phyloP scores from a whole-genome alignment of 192 early-diverging fungal genomes.

The Coemansia sp. region DNA sequence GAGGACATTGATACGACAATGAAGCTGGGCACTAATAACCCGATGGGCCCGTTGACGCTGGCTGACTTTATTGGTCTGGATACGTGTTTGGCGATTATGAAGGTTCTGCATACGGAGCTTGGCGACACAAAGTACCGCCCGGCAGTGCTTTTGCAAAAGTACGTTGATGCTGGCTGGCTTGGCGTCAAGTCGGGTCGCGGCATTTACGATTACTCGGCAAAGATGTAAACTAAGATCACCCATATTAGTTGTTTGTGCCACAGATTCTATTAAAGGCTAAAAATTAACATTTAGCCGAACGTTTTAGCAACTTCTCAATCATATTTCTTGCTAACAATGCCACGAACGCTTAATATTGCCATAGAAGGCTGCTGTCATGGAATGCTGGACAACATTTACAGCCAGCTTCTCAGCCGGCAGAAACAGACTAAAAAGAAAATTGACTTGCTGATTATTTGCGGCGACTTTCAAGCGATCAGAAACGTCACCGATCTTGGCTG shows the following conservation, averaged over 20 bases:
- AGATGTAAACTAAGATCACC: constrained; percentile 3
- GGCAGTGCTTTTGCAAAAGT: constrained; percentile 83
- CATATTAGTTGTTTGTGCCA: neutral
- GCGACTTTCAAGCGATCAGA: constrained; percentile 94
- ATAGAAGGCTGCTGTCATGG: constrained; percentile 98
- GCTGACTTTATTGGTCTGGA: constrained; percentile 99
- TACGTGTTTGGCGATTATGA: constrained; percentile 97
- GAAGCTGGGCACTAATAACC: constrained; percentile 95
- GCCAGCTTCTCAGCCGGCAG: constrained; percentile 54
- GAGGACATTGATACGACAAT: constrained; percentile 99
- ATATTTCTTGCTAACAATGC: constrained; percentile 3
- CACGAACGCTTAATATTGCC: constrained; percentile 62
- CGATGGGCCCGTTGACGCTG: constrained; percentile 96
- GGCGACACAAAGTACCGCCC: constrained; percentile 97
- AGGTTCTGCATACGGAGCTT: constrained; percentile 83
- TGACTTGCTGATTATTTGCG: constrained; percentile 93
- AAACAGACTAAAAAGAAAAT: constrained; percentile 63
- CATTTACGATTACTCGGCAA: constrained; percentile 74
- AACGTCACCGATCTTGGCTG: constrained; percentile 76
- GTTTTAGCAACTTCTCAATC: neutral
- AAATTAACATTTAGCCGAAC: too few relatives aligned
- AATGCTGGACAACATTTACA: constrained; percentile 87
- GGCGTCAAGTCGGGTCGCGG: constrained; percentile 89
- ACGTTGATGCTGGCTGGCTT: constrained; percentile 95
- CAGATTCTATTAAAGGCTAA: neutral